phyloP scores from a whole-genome alignment of 2,329 filamentous ascomycete species.

The Gaeumannomyces sp. region DNA sequence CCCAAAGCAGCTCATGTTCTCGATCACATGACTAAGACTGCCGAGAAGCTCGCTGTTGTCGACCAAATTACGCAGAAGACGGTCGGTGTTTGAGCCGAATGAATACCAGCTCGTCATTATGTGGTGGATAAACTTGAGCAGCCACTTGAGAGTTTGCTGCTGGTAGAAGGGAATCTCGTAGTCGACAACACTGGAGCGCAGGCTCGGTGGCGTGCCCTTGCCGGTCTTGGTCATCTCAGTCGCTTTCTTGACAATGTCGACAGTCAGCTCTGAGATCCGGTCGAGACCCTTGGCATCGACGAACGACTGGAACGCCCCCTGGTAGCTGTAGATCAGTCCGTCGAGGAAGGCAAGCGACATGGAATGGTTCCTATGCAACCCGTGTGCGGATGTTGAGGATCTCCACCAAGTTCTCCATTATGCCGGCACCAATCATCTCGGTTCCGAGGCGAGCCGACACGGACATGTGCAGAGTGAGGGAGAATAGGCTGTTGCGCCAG shows the following conservation, averaged over 20 bases:
- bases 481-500: slow-evolving; percentile 86
- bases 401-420: slow-evolving; percentile 86
- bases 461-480: slow-evolving; percentile 76
- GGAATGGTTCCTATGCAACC: slow-evolving; percentile 77
- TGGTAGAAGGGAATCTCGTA: slow-evolving; percentile 91
- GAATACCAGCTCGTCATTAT: slow-evolving; percentile 75
- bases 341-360: slow-evolving; percentile 85
- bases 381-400: slow-evolving; percentile 76
- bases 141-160: slow-evolving; percentile 86
- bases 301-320: slow-evolving; percentile 77
- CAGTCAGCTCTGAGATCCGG: slow-evolving; percentile 79
- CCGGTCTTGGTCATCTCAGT: slow-evolving; percentile 59
- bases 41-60: slow-evolving; percentile 81
- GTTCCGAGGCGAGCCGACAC: slow-evolving; percentile 68
- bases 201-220: slow-evolving; percentile 62
- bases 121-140: slow-evolving; percentile 94
- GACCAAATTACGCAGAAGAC: slow-evolving; percentile 84
- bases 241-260: slow-evolving; percentile 68
- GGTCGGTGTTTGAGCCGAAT: slow-evolving; percentile 75
- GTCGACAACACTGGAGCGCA: slow-evolving; percentile 78
- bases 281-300: slow-evolving; percentile 80
- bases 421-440: slow-evolving; percentile 79
- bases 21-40: slow-evolving; percentile 74
- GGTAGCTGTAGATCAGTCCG: slow-evolving; percentile 76
- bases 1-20: slow-evolving; percentile 73